These are phyloP conservation scores for Pyronema domesticum DNA, from an alignment of 495 filamentous ascomycete genomes.

Conservation along the genomic window DNA sequence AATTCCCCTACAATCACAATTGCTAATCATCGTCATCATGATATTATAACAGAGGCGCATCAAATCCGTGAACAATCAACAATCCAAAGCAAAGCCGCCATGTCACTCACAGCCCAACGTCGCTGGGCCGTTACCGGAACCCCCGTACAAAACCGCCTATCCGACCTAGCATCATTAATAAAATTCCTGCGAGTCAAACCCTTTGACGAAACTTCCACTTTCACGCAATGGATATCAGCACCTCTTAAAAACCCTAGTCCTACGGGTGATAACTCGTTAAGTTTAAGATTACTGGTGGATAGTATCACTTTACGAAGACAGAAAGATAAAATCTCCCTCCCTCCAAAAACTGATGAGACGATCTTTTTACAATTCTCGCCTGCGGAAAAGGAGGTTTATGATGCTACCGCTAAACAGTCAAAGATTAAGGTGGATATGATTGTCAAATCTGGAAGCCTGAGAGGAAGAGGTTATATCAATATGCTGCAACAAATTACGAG, in stretches of 20 bases:
- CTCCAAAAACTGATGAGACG: constrained; percentile 52
- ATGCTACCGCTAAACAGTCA: constrained; percentile 38
- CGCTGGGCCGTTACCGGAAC: constrained; percentile 72
- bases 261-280: constrained; percentile 62
- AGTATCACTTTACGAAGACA: constrained; percentile 80
- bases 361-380: constrained; percentile 39
- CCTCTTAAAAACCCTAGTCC: constrained; percentile 58
- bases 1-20: not conserved
- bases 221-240: constrained; percentile 56
- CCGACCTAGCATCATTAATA: constrained; percentile 77
- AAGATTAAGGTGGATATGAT: constrained; percentile 36
- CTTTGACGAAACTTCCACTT: constrained; percentile 61
- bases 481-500: constrained; percentile 81
- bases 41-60: constrained; percentile 44
- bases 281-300: constrained; percentile 78
- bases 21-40: not conserved
- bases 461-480: constrained; percentile 70
- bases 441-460: constrained; percentile 43
- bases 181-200: constrained; percentile 74
- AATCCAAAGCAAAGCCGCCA: constrained; percentile 63
- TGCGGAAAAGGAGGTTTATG: constrained; percentile 37
- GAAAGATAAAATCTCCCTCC: constrained; percentile 78
- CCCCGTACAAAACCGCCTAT: constrained; percentile 49
- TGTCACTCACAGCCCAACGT: constrained; percentile 59
- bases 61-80: constrained; percentile 74